These are phyloP conservation scores for Fusarium multiceps DNA, from an alignment of 2,329 filamentous ascomycete genomes.

Conservation along the genomic window DNA sequence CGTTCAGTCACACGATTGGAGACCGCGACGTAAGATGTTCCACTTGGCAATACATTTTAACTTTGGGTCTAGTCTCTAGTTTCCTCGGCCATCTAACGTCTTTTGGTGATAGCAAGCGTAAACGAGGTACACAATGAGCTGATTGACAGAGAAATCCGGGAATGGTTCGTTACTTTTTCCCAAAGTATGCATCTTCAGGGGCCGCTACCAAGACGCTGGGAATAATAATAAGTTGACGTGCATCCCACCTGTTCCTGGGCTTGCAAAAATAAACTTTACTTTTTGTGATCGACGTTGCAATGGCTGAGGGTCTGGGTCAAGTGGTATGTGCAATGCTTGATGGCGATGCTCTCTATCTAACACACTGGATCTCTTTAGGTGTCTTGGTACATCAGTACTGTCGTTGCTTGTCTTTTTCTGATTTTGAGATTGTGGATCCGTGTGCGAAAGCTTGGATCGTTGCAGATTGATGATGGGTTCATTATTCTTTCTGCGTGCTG, in stretches of 20 bases:
- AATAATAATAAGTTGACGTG: slow-evolving; percentile 28
- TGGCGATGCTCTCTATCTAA: background rate
- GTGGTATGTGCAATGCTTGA: slow-evolving; percentile 26
- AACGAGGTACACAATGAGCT: slow-evolving; percentile 4
- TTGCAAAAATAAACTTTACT: background rate
- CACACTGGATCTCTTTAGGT: slow-evolving; percentile 10
- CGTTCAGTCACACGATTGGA: background rate
- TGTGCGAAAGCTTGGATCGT: slow-evolving; percentile 25
- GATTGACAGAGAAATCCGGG: background rate
- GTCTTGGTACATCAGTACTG: slow-evolving; percentile 43
- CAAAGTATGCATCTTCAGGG: background rate
- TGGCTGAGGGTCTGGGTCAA: slow-evolving; percentile 43
- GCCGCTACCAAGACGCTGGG: background rate
- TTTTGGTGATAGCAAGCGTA: background rate
- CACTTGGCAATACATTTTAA: slow-evolving; percentile 11
- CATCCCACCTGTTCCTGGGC: background rate
- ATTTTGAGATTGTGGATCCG: slow-evolving; percentile 37
- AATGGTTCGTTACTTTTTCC: background rate
- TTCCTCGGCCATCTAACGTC: background rate
- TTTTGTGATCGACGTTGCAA: slow-evolving; percentile 26
- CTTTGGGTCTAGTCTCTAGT: slow-evolving; percentile 4
- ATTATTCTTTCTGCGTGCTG: slow-evolving; percentile 34
- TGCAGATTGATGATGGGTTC: slow-evolving; percentile 36
- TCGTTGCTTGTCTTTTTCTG: slow-evolving; percentile 34
- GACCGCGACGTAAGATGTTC: background rate